Base-by-base conservation (phyloP, 192 early-diverging fungal species). In the Pecoramyces ruminantium region DNA sequence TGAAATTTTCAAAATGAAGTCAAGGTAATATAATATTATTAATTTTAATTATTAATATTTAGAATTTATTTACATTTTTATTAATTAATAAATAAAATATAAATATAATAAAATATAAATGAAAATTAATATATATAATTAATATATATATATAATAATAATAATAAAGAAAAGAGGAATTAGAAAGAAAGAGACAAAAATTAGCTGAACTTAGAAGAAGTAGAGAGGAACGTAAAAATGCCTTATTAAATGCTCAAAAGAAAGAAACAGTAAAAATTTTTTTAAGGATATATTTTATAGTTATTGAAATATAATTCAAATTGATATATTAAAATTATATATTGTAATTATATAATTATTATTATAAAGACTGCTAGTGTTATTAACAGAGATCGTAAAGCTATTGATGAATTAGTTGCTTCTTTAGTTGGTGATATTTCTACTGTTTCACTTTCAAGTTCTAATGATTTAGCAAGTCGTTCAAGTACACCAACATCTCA, bases 131-230 rank as follows among this genome's bases (percentile, higher is more conserved):
- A n/a, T n/a, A n/a, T n/a, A n/a, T n/a, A n/a, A n/a, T n/a, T n/a
- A 6, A 34, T 34, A 34, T 11, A 34, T 34, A 34, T 34, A 34
- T 34, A 34, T 34, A 34, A 34, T 39, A 39, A 14, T 14, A 25
- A 67, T 5, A n/a, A 67, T 67, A n/a, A 30, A 83, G n/a, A 81
- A 29, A 82, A 83, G 78, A 82, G 82, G 94, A 97, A 87, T 86
- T 98, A 58, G 96, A 96, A 84, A 93, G 92, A 85, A 98, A 98
- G 87, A 88, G 93, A 78, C 92, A 91, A 80, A 97, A 95, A 90
- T 88, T 98, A 42, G 95, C 94, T 4, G 95, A 97, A 82, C 90
- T 98, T 79, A 88, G 93, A 79, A 88, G 92, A 27, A 90, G 91
- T 77, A 88, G 95, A 81, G 94, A 94, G 82, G 94, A 96, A 81